These are phyloP conservation scores for Amniculicola lignicola DNA, from an alignment of 495 filamentous ascomycete species.

Conservation along the genomic window DNA sequence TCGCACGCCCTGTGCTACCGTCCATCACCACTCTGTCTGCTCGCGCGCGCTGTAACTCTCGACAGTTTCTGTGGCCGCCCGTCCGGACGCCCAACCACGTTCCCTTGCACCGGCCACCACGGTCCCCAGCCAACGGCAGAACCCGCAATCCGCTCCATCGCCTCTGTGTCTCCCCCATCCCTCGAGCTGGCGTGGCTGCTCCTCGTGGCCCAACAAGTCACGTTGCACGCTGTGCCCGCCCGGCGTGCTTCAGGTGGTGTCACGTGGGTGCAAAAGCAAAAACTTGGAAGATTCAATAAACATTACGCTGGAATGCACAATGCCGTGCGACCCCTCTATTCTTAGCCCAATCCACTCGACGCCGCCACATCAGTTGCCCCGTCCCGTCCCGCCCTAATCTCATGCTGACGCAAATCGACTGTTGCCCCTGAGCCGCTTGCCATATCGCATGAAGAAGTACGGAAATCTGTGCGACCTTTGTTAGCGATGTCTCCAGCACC, in stretches of 20 bases:
- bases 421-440: conserved; percentile 42
- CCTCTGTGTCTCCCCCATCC: conserved; percentile 10
- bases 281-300: conserved; percentile 32
- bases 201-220: conserved; percentile 23
- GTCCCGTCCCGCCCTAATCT: background rate
- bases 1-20: conserved; percentile 19
- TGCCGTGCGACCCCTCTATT: conserved; percentile 33
- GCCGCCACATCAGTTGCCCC: conserved; percentile 22
- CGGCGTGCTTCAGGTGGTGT: conserved; percentile 29
- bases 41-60: background rate
- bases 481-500: conserved; percentile 26
- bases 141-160: conserved; percentile 9
- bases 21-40: conserved; percentile 4
- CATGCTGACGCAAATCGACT: conserved; percentile 42
- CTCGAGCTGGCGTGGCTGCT: conserved; percentile 33
- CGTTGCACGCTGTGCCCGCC: conserved; percentile 14
- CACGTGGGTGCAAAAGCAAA: conserved; percentile 28
- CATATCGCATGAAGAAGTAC: conserved; percentile 45
- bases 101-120: conserved; percentile 7
- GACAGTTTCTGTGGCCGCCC: background rate
- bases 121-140: conserved; percentile 16
- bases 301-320: conserved; percentile 23
- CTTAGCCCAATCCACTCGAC: conserved; percentile 23
- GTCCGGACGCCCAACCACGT: conserved; percentile 9
- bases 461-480: conserved; percentile 32